A percentile compares a stretch with the other conserved stretches of the same genome.
phyloP scores from a whole-genome alignment of 345 rosid genomes.

The Garcia nutans region DNA sequence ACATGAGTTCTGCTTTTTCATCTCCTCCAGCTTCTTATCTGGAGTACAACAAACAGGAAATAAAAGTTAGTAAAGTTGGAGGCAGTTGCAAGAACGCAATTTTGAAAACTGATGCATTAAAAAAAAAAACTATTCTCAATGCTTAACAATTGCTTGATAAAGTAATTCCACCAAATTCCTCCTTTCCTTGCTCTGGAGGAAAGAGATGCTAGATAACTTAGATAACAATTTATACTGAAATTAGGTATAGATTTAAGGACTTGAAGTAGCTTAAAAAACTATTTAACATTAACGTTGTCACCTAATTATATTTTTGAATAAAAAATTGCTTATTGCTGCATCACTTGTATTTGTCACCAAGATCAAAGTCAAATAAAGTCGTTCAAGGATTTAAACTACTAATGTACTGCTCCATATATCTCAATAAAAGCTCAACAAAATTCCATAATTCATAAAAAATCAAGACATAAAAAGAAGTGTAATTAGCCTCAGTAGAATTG shows the following conservation, averaged over 20 bases:
- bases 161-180: not conserved
- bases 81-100: not conserved
- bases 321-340: not conserved
- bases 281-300: not conserved
- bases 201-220: not conserved
- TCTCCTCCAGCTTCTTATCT: slow-evolving; percentile 32
- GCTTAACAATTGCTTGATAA: too few relatives aligned
- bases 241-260: not conserved
- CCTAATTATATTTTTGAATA: not conserved
- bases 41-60: slow-evolving; percentile 10
- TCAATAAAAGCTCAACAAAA: too few relatives aligned
- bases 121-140: not conserved
- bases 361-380: not conserved
- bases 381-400: not conserved
- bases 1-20: slow-evolving; percentile 37
- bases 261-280: not conserved
- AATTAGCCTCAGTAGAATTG: not conserved
- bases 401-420: too few relatives aligned
- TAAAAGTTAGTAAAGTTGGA: not conserved
- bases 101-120: not conserved
- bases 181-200: not conserved
- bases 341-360: not conserved
- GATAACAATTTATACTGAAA: not conserved
- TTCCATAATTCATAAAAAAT: too few relatives aligned
- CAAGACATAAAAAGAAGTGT: too few relatives aligned